Evolutionary conservation across 2,329 filamentous ascomycete species (phyloP), one percentile per base, ranked within the genome.

Genomic region (Periconia sp.): DNA sequence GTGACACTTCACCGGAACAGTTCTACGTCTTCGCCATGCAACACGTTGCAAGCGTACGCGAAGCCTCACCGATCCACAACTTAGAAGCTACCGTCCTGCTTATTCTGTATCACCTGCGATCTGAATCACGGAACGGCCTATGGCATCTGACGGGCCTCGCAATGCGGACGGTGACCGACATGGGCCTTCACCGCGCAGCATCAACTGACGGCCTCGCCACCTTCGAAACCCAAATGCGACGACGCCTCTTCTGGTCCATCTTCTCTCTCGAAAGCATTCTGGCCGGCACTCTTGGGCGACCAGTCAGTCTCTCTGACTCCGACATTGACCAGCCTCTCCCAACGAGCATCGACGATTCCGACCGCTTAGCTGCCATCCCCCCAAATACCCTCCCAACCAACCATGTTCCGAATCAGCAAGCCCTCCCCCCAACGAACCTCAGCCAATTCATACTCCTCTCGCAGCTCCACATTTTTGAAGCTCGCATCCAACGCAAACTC

Each of bases 81-180:
- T 77, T 82, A 15, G 78, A 82, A 58, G 79, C 80, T 11, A 82
- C 82, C 77, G 73, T 78, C 0, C 69, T 82, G 14, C 64, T 81
- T 3, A 78, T 81, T 2, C 66, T 82, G 3, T 82, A 81, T 56
- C 80, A 82, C 59, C 69, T 82, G 2, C 75, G 80, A 8, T 80
- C 77, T 1, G 74, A 77, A 10, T 80, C 79, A 0, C 79, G 78
- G 31, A 77, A 79, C 53, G 80, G 79, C 9, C 73, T 82, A 46
- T 82, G 79, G 80, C 82, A 82, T 59, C 79, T 82, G 74, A 79
- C 81, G 41, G 80, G 80, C 13, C 71, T 82, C 17, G 79, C 80
- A 2, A 82, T 82, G 77, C 76, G 79, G 41, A 82, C 78, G 8
- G 78, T 77, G 49, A 80, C 82, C 46, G 80, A 82, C 52, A 70